phyloP scores from a whole-genome alignment of 1,284 basidiomycete species.

The Rhizoctonia solani region DNA sequence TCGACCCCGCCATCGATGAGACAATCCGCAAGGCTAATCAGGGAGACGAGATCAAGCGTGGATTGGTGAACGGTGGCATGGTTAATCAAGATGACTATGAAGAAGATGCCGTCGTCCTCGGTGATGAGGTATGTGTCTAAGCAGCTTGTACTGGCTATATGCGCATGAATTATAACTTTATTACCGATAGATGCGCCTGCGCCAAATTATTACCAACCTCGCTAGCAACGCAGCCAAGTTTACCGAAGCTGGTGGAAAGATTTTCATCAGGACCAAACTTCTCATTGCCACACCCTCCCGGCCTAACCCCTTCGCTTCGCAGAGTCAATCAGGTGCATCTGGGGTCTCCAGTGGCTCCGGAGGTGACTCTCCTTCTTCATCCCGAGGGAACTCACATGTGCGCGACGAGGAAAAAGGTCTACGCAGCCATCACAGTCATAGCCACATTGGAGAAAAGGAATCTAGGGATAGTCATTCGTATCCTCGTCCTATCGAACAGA shows the following conservation, averaged over 20 bases:
- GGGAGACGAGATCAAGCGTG: conserved; percentile 58
- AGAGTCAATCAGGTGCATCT: too few relatives aligned
- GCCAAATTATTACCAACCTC: conserved; percentile 79
- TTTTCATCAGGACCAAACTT: conserved; percentile 63
- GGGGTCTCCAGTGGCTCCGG: conserved; percentile 8
- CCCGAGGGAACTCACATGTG: background rate
- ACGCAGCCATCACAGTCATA: conserved; percentile 43
- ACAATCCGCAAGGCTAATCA: conserved; percentile 62
- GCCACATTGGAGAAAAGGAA: background rate
- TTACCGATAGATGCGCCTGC: conserved; percentile 72
- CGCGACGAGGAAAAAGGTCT: conserved; percentile 18
- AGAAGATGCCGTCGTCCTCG: conserved; percentile 69
- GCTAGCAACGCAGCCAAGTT: conserved; percentile 61
- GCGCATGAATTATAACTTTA: too few relatives aligned
- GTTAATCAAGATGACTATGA: conserved; percentile 49
- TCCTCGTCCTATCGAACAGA: conserved; percentile 52
- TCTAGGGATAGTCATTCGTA: background rate
- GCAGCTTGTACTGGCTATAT: too few relatives aligned
- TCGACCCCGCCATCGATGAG: conserved; percentile 76
- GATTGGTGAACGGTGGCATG: too few relatives aligned
- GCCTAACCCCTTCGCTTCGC: conserved; percentile 32
- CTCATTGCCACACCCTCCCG: conserved; percentile 54
- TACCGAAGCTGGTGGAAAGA: conserved; percentile 71
- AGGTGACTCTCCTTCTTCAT: background rate
- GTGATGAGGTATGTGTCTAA: too few relatives aligned